Base-by-base conservation (phyloP, 2,329 filamentous ascomycete genomes). In the Aspergillus piperis region DNA sequence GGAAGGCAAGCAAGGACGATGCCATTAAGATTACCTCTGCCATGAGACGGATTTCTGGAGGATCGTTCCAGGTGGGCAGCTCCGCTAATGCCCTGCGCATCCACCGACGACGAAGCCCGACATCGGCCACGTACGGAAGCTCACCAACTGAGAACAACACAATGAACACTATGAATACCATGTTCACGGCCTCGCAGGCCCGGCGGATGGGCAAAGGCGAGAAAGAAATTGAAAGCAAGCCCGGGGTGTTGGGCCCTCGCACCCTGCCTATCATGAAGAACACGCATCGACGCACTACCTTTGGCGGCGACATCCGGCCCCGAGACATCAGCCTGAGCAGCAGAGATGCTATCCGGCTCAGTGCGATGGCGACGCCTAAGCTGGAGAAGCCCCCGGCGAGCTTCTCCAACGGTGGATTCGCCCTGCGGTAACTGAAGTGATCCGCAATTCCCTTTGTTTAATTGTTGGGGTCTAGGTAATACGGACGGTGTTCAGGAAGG, bases 151-250 rank as follows among this genome's bases (percentile, higher is more conserved):
- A 86, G 65, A 84, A 83, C 59, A 77, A 78, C 6, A 80, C 88
- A 73, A 89, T 90, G 65, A 84, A 83, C 60, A 77, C 88, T 73
- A 89, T 90, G 65, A 84, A 83, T 59, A 77, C 78, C 7, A 80
- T 88, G 73, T 89, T 90, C 73, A 88, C 86, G 0, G 85, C 87
- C 23, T 82, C 84, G 57, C 87, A 89, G 63, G 87, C 88, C 25
- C 81, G 88, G 47, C 81, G 88, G 13, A 89, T 90, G 85, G 84
- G 87, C 41, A 86, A 84, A 70, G 83, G 80, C 51, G 83, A 87
- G 32, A 85, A 84, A 65, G 84, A 85, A 44, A 78, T 80, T 52
- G 82, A 84, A 17, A 80, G 78, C 68, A 83, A 83, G 61, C 76
- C 77, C 41, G 84, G 81, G 59, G 86, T 90, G 13, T 75, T 90